Evolutionary conservation across 2,329 filamentous ascomycete species (phyloP).

Genomic region (Dichotomopilus funicola): DNA sequence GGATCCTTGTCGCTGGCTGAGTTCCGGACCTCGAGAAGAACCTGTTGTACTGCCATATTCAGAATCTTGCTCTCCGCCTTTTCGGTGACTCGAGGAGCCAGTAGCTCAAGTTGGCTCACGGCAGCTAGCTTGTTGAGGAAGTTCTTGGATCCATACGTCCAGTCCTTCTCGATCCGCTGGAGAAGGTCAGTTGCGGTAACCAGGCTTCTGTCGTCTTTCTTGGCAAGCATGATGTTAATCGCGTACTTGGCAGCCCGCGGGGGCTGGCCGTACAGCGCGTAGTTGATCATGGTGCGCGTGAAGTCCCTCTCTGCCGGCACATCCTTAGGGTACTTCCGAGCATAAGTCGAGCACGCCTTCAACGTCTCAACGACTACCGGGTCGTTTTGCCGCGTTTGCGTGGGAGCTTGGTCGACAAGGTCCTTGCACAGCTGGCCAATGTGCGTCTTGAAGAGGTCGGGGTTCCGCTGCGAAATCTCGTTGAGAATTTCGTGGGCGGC

Average conservation of each 20-base stretch:
- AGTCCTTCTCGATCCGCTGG: constrained; percentile 66
- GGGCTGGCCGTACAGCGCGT: constrained; percentile 75
- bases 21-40: constrained; percentile 64
- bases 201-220: constrained; percentile 64
- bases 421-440: constrained; percentile 86
- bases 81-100: constrained; percentile 65
- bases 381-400: constrained; percentile 60
- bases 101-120: constrained; percentile 67
- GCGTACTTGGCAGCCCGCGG: constrained; percentile 87
- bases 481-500: constrained; percentile 85
- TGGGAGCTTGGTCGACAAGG: constrained; percentile 73
- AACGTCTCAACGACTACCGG: constrained; percentile 76
- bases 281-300: constrained; percentile 70
- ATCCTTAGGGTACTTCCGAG: constrained; percentile 76
- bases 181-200: constrained; percentile 81
- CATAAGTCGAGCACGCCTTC: constrained; percentile 89
- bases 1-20: constrained; percentile 51
- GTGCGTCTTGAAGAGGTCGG: constrained; percentile 86
- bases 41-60: constrained; percentile 67
- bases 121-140: constrained; percentile 71
- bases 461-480: constrained; percentile 84
- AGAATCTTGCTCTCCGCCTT: constrained; percentile 72
- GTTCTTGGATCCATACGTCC: constrained; percentile 63
- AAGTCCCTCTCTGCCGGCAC: constrained; percentile 78
- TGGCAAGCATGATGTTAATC: constrained; percentile 78